Conservation (phyloP, 2,329 filamentous ascomycete genomes). For the Aspergillus niger region DNA sequence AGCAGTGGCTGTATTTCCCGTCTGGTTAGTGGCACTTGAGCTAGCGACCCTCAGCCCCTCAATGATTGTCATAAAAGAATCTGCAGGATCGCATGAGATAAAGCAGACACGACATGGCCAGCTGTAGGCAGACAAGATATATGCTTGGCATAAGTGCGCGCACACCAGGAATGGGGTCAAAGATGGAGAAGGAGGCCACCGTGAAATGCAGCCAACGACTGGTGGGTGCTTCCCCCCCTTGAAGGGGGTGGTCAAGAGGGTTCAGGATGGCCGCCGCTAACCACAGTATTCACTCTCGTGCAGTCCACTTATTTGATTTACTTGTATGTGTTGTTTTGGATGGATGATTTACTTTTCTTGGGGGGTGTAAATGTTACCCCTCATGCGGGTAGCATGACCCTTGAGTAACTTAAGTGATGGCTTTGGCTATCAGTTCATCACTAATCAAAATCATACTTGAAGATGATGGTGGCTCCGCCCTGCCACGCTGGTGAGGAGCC, state of each 20-base stretch:
- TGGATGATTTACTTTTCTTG: neutral
- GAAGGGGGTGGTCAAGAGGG: neutral
- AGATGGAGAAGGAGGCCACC: neutral
- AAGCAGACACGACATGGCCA: neutral
- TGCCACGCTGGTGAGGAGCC: neutral
- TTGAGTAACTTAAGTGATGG: neutral
- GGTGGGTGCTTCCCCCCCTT: neutral
- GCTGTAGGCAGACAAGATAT: neutral
- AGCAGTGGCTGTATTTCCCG: neutral
- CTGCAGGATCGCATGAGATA: neutral
- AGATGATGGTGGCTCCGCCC: neutral
- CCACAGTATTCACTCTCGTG: neutral
- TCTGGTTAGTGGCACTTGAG: neutral
- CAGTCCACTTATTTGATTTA: neutral
- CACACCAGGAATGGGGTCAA: neutral
- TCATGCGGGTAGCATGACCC: constrained; percentile 1
- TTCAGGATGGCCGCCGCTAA: neutral
- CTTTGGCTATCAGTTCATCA: neutral
- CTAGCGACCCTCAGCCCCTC: neutral
- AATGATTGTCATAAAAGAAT: neutral
- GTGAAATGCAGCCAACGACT: neutral
- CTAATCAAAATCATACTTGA: neutral
- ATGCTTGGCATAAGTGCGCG: neutral
- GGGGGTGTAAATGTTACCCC: neutral
- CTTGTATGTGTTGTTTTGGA: neutral